Evolutionary conservation across 306 rosid species (phyloP).

Genomic region (Styphnolobium japonicum): DNA sequence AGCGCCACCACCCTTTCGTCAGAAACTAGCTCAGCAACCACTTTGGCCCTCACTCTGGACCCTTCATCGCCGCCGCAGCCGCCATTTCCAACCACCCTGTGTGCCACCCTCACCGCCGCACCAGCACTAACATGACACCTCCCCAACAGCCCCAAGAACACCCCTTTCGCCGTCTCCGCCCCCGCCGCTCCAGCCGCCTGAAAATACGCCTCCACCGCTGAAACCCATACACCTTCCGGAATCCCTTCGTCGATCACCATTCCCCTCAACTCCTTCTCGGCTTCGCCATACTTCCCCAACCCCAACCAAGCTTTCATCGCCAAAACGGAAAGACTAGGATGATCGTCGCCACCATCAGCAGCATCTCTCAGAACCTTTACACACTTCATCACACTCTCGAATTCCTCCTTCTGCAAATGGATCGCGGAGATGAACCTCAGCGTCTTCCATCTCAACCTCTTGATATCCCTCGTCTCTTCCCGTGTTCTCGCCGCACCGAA

Average conservation of each 20-base stretch:
- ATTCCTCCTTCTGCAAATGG: constrained; percentile 81
- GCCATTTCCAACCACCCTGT: constrained; percentile 54
- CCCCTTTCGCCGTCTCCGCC: constrained; percentile 87
- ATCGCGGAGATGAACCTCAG: constrained; percentile 80
- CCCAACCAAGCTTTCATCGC: constrained; percentile 97
- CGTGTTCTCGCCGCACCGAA: constrained; percentile 46
- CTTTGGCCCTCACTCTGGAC: constrained; percentile 66
- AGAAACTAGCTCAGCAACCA: constrained; percentile 81
- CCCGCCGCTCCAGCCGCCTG: constrained; percentile 77
- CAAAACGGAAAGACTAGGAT: constrained; percentile 86
- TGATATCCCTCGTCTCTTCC: constrained; percentile 51
- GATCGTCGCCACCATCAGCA: constrained; percentile 63
- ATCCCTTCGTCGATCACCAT: constrained; percentile 73
- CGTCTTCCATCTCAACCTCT: constrained; percentile 60
- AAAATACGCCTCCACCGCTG: constrained; percentile 83
- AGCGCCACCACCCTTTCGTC: constrained; percentile 86
- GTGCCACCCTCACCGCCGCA: constrained; percentile 77
- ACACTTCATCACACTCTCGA: constrained; percentile 80
- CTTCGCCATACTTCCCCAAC: constrained; percentile 63
- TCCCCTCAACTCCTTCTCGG: constrained; percentile 88
- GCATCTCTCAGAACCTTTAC: constrained; percentile 80
- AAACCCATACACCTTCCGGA: constrained; percentile 87
- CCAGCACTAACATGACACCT: constrained; percentile 85
- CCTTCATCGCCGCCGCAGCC: constrained; percentile 45
- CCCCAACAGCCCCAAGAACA: constrained; percentile 81